Base-by-base conservation (phyloP, 192 early-diverging fungal genomes). In the Backusella liffmaniae region DNA sequence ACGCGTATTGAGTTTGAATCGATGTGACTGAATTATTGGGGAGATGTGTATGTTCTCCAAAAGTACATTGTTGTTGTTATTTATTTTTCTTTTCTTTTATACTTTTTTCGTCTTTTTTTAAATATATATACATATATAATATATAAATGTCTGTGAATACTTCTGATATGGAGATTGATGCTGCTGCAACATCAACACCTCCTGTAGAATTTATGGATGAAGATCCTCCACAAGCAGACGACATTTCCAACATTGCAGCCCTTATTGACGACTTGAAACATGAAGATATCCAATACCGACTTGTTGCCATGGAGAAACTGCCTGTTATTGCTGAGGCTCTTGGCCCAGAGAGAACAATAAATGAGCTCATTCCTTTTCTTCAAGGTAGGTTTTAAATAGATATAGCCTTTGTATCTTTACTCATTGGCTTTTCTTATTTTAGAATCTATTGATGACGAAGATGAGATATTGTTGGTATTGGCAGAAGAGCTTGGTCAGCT, bases 391-490 rank as follows among this genome's bases (percentile, higher is more conserved):
- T 39, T 39, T 12, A 7, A 35, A 69, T 1, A 36, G 8, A 67
- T 10, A 12, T 7, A 39, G 8, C 9, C 3, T 34, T 9, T 2
- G 3, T 6, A 15, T 1, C n/a, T 4, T 49, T 79, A n/a, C 18
- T 73, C 66, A n/a, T 6, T 3, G 32, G 32, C 32, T 32, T n/a
- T 76, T 2, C 73, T 9, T 8, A 15, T 21, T 29, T 3, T 81
- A 97, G 97, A 99, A 86, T 96, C 95, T 13, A 97, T 97, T 77
- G 96, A 99, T 84, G 98, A 99, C 80, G 98, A 99, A 79, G 98
- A 99, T 82, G 97, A 98, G 80, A 92, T 99, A 37, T 80, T 99
- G 71, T 75, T 97, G 29, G 91, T 95, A 26, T 85, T 99, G 42
- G 98, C 96, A 7, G 95, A 97, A 82, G 92, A 98, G 72, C 90